Percentiles rank a stretch among this genome's conserved stretches.
Evolutionary conservation across 2,329 filamentous ascomycete species (phyloP).

Genomic region (Colletotrichum noveboracense): DNA sequence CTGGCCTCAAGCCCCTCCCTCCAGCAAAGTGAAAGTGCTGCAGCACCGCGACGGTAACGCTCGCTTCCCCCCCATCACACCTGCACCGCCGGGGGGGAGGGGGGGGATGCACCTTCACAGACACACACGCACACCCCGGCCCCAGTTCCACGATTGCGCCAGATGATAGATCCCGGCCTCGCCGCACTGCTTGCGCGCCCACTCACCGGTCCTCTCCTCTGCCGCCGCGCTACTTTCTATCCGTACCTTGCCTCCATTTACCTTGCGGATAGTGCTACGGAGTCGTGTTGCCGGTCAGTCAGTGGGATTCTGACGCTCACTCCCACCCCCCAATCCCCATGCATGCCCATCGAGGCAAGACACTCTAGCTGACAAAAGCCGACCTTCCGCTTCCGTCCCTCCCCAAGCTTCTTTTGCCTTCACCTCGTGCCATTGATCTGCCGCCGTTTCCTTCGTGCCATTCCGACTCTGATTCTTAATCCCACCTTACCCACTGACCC

Average conservation of each 20-base stretch:
- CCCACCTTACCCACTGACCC: background rate
- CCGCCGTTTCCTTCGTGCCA: background rate
- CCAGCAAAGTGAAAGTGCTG: background rate
- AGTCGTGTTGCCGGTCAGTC: background rate
- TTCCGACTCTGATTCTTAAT: constrained; percentile 2
- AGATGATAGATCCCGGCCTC: constrained; percentile 13
- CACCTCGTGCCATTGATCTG: constrained; percentile 12
- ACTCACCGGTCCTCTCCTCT: background rate
- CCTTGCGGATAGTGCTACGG: background rate
- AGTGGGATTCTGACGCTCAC: background rate
- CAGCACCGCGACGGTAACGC: background rate
- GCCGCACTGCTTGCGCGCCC: background rate
- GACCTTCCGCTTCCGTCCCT: constrained; percentile 15
- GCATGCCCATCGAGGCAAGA: background rate
- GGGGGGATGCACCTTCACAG: background rate
- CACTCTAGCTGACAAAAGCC: constrained; percentile 20
- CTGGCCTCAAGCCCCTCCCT: background rate
- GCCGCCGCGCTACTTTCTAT: background rate
- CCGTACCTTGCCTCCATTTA: background rate
- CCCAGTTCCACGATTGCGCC: constrained; percentile 15
- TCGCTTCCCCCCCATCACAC: background rate
- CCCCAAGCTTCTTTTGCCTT: background rate
- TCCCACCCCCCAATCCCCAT: background rate
- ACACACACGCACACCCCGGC: background rate
- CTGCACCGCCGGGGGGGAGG: background rate